Conservation (phyloP, 2,329 filamentous ascomycete species). For the Alternaria tenuissima region DNA sequence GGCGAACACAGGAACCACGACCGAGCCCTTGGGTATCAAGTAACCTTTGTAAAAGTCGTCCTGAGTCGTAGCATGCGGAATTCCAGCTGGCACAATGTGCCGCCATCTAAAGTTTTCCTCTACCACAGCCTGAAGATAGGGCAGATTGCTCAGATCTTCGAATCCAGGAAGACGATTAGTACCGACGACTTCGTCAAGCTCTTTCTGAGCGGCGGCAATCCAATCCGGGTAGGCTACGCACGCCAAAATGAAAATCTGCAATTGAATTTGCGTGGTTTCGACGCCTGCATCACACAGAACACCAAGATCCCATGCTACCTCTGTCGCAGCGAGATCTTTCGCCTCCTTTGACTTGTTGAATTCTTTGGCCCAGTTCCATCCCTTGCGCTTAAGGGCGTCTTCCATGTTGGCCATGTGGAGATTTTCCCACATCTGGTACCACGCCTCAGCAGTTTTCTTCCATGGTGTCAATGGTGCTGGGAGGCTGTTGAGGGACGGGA, state of each 20-base stretch:
- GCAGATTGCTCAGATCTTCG: background rate
- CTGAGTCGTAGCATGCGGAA: background rate
- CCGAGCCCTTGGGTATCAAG: slow-evolving; percentile 27
- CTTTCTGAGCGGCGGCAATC: background rate
- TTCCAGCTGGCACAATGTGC: background rate
- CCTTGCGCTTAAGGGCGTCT: no score
- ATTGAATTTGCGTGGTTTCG: background rate
- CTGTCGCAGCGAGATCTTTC: no score
- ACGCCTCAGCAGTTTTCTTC: no score
- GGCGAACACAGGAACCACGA: slow-evolving; percentile 46
- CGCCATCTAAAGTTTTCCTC: background rate
- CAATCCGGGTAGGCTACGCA: background rate
- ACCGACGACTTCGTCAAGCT: background rate
- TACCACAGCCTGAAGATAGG: background rate
- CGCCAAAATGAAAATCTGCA: background rate
- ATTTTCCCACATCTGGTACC: no score
- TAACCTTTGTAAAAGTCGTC: background rate
- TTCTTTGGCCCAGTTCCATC: no score
- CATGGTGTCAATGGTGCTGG: no score
- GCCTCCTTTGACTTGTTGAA: no score
- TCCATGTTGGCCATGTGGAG: no score
- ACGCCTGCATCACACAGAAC: background rate
- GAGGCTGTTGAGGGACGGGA: no score
- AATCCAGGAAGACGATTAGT: background rate
- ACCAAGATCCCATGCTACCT: background rate